Percentiles rank a stretch among this genome's conserved stretches.
phyloP scores from a whole-genome alignment of 1,284 basidiomycete genomes.

The Fomes fomentarius region DNA sequence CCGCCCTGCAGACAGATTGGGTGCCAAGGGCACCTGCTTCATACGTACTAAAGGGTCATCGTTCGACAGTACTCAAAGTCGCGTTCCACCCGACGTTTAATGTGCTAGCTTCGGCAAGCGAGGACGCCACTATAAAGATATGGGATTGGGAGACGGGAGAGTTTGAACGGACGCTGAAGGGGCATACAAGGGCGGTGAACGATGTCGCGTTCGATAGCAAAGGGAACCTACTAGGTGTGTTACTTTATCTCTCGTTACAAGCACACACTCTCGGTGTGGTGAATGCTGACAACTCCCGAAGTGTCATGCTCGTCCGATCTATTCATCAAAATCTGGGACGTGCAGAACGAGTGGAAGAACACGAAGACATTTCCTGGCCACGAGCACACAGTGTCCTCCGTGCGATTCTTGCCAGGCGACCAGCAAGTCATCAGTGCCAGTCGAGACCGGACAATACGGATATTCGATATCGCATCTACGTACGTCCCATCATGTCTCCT shows the following conservation, averaged over 20 bases:
- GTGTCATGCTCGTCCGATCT: constrained; percentile 78
- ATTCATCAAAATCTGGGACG: constrained; percentile 82
- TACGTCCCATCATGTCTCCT: constrained; percentile 34
- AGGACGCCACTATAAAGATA: constrained; percentile 75
- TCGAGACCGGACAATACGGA: constrained; percentile 70
- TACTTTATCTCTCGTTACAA: not conserved
- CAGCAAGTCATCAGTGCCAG: constrained; percentile 71
- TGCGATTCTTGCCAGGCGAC: constrained; percentile 74
- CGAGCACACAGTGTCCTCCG: constrained; percentile 75
- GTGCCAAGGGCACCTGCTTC: constrained; percentile 66
- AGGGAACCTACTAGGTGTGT: constrained; percentile 66
- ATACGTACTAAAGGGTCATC: constrained; percentile 68
- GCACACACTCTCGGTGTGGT: not conserved
- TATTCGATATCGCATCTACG: constrained; percentile 78
- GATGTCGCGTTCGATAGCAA: constrained; percentile 77
- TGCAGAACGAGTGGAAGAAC: constrained; percentile 74
- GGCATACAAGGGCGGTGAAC: constrained; percentile 75
- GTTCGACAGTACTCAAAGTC: constrained; percentile 62
- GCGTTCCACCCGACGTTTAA: constrained; percentile 78
- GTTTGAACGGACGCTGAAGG: constrained; percentile 77
- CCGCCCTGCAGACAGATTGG: constrained; percentile 59
- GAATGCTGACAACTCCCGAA: constrained; percentile 27
- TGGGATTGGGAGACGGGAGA: constrained; percentile 89
- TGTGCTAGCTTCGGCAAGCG: constrained; percentile 67
- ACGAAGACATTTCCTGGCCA: constrained; percentile 75